Percentiles rank a stretch among this genome's conserved stretches.
Conservation (phyloP, 1,139 yeast species). For the Yamadazyma triangularis region DNA sequence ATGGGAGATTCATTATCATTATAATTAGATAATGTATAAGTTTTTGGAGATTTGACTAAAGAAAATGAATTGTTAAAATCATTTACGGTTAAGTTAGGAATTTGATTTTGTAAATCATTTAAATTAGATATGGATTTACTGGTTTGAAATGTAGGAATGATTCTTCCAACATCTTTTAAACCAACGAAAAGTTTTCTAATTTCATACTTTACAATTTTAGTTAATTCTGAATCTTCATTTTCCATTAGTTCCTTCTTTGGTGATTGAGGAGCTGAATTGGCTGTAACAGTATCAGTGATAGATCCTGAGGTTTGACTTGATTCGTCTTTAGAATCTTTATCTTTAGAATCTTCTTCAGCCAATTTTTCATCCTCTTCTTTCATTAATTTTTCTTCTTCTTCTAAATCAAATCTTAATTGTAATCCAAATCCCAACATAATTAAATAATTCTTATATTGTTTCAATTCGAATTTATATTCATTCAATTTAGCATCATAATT, state of each 20-base stretch:
- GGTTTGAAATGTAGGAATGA: constrained; percentile 36
- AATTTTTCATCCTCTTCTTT: constrained; percentile 5
- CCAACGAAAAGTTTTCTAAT: constrained; percentile 33
- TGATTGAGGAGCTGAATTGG: not conserved
- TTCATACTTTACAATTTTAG: constrained; percentile 32
- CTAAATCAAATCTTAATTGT: constrained; percentile 42
- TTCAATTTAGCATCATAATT: constrained; percentile 39
- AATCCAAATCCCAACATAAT: constrained; percentile 45
- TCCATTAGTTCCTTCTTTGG: not conserved
- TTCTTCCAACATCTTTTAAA: constrained; percentile 32
- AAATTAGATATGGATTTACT: constrained; percentile 30
- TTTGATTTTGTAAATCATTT: constrained; percentile 18
- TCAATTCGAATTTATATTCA: constrained; percentile 42
- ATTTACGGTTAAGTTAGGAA: constrained; percentile 13
- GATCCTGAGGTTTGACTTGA: constrained; percentile 29
- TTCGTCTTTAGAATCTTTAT: constrained; percentile 12
- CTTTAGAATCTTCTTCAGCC: constrained; percentile 5
- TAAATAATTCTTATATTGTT: constrained; percentile 44
- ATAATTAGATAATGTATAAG: constrained; percentile 35
- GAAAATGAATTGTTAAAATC: constrained; percentile 18
- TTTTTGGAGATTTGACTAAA: constrained; percentile 42
- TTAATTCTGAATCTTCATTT: not conserved
- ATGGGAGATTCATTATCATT: constrained; percentile 38
- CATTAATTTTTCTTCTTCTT: constrained; percentile 23
- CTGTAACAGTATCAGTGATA: no score